Evolutionary conservation across 1,284 basidiomycete species (phyloP), one percentile per base, ranked within the genome.

Genomic region (Polyporus tsugae): DNA sequence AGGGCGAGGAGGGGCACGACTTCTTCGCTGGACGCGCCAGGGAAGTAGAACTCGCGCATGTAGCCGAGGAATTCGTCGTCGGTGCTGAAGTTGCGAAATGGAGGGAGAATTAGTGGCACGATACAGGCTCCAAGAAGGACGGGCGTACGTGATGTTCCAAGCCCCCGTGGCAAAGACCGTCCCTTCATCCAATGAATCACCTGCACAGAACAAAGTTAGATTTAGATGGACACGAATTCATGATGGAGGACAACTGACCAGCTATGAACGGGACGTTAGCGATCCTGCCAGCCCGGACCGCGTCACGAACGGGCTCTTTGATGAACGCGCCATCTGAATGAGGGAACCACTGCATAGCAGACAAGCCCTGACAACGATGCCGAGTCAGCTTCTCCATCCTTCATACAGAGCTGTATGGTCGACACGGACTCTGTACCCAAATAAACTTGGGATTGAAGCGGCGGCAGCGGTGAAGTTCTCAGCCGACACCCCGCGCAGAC

Each of bases 281-380:
- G 0, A 79, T 75, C 5, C 63, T 72, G 22, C 76, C 75, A 7
- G 71, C 60, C 13, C 65, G 65, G 1, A 80, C 74, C 0, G 76
- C 65, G 6, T 71, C 63, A 44, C 75, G 72, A 1, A 78, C 70
- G 29, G 73, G 72, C 22, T 75, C 76, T 25, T 73, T 76, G 22
- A 82, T 63, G 65, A 80, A 78, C 17, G 71, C 72, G 17, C 79
- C 81, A 63, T 83, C 83, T 1, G 77, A 78, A 10, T 77, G 74
- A 4, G 82, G 82, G 4, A 77, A 64, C 78, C 78, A 83, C 5
- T 77, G 73, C 61, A 22, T 58, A 39, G 41, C 29, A 25, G 22
- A 25, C 73, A 59, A 52, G 69, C 35, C 74, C 75, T 42, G 39
- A 33, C 1, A 55, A 6, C 33, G 15, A 19, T 6, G 29, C 9